Evolutionary conservation across 768 basidiomycete genomes (phyloP).

Genomic region (Myochromella boudieri): DNA sequence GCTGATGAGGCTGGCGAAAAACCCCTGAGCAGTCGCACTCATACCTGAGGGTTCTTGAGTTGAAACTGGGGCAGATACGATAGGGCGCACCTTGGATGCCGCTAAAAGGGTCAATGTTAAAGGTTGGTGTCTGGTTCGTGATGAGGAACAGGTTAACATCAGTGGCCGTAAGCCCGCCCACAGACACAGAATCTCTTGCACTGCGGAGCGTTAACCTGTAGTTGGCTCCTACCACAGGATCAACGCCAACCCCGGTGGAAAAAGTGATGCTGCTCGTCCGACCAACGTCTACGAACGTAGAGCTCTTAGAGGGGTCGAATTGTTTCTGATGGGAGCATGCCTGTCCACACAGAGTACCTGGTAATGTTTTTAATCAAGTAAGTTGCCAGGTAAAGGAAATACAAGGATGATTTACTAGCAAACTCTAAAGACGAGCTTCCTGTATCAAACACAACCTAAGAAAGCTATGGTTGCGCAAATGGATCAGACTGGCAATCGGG

Average conservation of each 20-base stretch:
- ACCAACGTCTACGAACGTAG: slow-evolving; percentile 48
- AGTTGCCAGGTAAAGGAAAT: not conserved
- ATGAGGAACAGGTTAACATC: slow-evolving; percentile 47
- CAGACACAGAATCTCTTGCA: slow-evolving; percentile 47
- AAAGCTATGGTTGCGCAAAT: no score
- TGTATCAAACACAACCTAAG: slow-evolving; percentile 58
- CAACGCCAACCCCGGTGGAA: slow-evolving; percentile 53
- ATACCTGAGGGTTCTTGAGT: slow-evolving; percentile 34
- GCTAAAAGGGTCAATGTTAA: slow-evolving; percentile 54
- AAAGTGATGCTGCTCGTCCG: slow-evolving; percentile 47
- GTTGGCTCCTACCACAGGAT: slow-evolving; percentile 48
- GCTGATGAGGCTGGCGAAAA: slow-evolving; percentile 45
- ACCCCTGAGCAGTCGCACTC: slow-evolving; percentile 47
- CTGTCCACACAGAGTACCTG: slow-evolving; percentile 46
- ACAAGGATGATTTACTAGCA: slow-evolving; percentile 34
- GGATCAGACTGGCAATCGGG: not conserved
- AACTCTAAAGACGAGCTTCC: slow-evolving; percentile 50
- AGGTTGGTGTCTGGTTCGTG: slow-evolving; percentile 51
- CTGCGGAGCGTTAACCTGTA: slow-evolving; percentile 46
- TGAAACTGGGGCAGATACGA: no score
- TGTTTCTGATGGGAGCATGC: slow-evolving; percentile 43
- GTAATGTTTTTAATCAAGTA: slow-evolving; percentile 1
- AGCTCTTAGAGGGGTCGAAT: slow-evolving; percentile 48
- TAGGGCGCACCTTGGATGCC: slow-evolving; percentile 48
- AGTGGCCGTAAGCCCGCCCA: slow-evolving; percentile 42